phyloP scores from a whole-genome alignment of 331 rosid species.

The Phaseolus coccineus region DNA sequence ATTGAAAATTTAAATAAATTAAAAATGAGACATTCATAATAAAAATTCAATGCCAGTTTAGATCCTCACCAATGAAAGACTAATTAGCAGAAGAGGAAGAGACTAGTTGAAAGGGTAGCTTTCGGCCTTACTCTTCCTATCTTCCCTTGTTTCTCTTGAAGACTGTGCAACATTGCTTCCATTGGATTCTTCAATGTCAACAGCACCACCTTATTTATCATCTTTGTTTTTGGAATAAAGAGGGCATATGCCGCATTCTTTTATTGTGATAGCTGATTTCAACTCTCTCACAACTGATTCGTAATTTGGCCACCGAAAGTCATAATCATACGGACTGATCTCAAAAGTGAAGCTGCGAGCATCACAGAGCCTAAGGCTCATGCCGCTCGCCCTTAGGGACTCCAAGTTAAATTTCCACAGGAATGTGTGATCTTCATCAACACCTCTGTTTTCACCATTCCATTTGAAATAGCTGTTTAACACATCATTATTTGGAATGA shows the following conservation, averaged over 20 bases:
- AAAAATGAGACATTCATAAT: too few relatives aligned
- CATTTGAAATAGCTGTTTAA: too few relatives aligned
- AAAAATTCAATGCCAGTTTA: too few relatives aligned
- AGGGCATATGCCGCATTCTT: slow-evolving; percentile 29
- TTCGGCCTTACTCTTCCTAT: background rate
- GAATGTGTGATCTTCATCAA: too few relatives aligned
- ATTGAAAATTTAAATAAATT: too few relatives aligned
- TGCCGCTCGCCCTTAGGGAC: background rate
- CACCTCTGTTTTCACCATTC: too few relatives aligned
- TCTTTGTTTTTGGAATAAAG: background rate
- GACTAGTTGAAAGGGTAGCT: too few relatives aligned
- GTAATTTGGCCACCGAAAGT: background rate
- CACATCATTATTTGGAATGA: too few relatives aligned
- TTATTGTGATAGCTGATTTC: background rate
- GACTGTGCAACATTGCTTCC: background rate
- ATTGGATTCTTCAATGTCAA: background rate
- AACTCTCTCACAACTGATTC: background rate
- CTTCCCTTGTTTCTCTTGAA: background rate
- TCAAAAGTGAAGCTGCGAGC: slow-evolving; percentile 34
- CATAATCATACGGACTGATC: background rate
- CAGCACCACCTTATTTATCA: background rate
- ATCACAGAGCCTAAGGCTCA: background rate
- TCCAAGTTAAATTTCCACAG: too few relatives aligned
- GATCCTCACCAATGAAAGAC: too few relatives aligned
- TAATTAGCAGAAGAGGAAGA: too few relatives aligned